These are phyloP conservation scores for Fraxinus nigra DNA, from an alignment of 305 asterid genomes.

Conservation along the genomic window DNA sequence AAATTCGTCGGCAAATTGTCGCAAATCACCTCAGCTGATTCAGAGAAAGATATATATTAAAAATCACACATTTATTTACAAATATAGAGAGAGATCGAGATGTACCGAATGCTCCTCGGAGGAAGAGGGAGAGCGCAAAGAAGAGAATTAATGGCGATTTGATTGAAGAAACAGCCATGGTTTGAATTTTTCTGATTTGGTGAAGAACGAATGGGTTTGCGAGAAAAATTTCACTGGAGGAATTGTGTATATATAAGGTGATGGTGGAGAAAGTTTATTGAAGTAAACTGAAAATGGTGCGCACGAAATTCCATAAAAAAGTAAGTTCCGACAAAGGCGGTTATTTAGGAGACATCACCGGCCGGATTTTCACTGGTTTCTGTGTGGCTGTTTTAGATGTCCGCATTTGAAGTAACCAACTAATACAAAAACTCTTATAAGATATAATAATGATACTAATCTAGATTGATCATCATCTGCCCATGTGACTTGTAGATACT, in stretches of 20 bases:
- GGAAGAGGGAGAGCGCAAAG: constrained; percentile 54
- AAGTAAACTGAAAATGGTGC: background rate
- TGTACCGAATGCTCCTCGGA: constrained; percentile 58
- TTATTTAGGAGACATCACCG: background rate
- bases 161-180: constrained; percentile 42
- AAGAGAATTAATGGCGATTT: constrained; percentile 44
- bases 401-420: background rate
- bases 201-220: background rate
- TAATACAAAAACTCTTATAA: no score
- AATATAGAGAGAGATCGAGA: background rate
- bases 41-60: background rate
- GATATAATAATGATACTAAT: background rate
- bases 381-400: background rate
- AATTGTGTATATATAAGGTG: constrained; percentile 24
- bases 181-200: constrained; percentile 5
- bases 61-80: background rate
- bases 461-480: background rate
- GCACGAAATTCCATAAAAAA: background rate
- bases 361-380: background rate
- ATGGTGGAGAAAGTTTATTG: background rate
- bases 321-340: background rate
- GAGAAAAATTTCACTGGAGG: background rate
- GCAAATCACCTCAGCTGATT: constrained; percentile 60
- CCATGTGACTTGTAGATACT: background rate
- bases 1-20: constrained; percentile 51